Conservation (phyloP, 2,329 filamentous ascomycete genomes). For the Curvularia eragrostidis region DNA sequence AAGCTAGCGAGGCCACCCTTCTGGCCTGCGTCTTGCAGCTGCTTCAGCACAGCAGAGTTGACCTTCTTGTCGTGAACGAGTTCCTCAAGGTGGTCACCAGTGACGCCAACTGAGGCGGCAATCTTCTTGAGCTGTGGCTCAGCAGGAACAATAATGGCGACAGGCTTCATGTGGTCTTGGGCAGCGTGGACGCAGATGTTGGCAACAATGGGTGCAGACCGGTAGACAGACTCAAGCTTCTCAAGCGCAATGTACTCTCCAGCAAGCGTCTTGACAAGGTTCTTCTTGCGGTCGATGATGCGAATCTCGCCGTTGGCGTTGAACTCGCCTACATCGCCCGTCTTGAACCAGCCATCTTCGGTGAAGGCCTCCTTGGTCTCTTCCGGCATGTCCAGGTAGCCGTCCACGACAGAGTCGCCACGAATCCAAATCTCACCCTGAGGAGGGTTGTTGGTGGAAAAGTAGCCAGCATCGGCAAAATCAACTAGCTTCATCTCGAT, state of each 20-base stretch:
- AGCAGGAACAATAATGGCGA: slow-evolving; percentile 77
- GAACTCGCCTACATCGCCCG: slow-evolving; percentile 93
- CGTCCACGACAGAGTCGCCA: slow-evolving; percentile 74
- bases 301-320: slow-evolving; percentile 78
- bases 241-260: slow-evolving; percentile 98
- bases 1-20: slow-evolving; percentile 71
- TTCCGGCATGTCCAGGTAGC: slow-evolving; percentile 85
- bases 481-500: slow-evolving; percentile 93
- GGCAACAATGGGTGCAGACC: slow-evolving; percentile 75
- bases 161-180: slow-evolving; percentile 73
- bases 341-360: slow-evolving; percentile 94
- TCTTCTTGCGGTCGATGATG: slow-evolving; percentile 97
- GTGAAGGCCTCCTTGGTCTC: slow-evolving; percentile 81
- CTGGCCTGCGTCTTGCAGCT: slow-evolving; percentile 70
- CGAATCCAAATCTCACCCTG: slow-evolving; percentile 94
- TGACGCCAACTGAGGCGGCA: slow-evolving; percentile 64
- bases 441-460: slow-evolving; percentile 73
- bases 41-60: slow-evolving; percentile 69
- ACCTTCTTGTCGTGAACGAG: slow-evolving; percentile 73
- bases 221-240: slow-evolving; percentile 91
- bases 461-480: slow-evolving; percentile 87
- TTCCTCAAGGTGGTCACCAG: slow-evolving; percentile 69
- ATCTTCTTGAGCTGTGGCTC: slow-evolving; percentile 64
- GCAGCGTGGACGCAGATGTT: slow-evolving; percentile 91
- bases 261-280: slow-evolving; percentile 92